Evolutionary conservation across 2,329 filamentous ascomycete genomes (phyloP).

Genomic region (Diaporthe vexans): DNA sequence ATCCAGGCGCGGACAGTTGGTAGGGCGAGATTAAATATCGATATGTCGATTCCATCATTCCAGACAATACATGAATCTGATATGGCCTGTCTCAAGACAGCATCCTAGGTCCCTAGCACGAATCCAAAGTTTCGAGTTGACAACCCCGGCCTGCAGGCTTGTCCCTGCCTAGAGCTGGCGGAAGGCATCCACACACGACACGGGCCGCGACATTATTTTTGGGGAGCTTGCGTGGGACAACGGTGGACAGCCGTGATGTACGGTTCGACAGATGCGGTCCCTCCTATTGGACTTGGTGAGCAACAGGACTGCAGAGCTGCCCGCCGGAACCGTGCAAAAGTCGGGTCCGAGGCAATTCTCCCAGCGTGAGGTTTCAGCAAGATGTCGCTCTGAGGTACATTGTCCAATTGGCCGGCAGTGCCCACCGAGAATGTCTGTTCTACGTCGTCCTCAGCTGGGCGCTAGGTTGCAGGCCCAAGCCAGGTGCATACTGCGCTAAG

Average conservation of each 20-base stretch:
- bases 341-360: constrained; percentile 20
- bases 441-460: background rate
- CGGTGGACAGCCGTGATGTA: constrained; percentile 28
- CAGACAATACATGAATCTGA: constrained; percentile 10
- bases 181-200: constrained; percentile 17
- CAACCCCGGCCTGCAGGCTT: constrained; percentile 20
- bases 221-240: constrained; percentile 21
- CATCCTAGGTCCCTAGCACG: background rate
- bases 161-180: background rate
- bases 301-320: constrained; percentile 18
- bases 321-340: constrained; percentile 21
- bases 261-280: constrained; percentile 1
- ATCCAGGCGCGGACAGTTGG: background rate
- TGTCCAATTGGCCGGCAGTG: background rate
- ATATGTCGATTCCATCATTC: constrained; percentile 19
- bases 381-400: no score
- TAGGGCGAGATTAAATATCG: constrained; percentile 32
- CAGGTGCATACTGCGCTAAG: background rate
- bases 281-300: background rate
- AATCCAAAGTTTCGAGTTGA: constrained; percentile 31
- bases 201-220: constrained; percentile 33
- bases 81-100: constrained; percentile 24
- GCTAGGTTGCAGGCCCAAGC: background rate
- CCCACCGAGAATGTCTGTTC: no score
- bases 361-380: background rate